Base-by-base conservation (phyloP, 148 eudicot genomes). In the Drosera capensis region DNA sequence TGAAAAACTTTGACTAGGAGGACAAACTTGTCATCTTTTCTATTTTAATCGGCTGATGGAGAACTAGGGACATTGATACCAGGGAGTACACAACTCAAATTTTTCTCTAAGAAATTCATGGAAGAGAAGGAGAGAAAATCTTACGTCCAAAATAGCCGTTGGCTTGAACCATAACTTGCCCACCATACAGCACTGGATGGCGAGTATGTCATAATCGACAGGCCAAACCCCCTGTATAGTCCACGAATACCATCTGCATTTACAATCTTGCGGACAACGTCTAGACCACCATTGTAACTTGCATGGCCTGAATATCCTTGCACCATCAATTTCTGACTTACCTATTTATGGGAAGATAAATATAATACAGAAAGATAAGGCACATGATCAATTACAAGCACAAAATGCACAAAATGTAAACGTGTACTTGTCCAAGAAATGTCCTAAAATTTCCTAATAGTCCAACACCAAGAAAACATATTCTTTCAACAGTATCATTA, bases 111-210 rank as follows among this genome's bases (percentile, higher is more conserved):
- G 31, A 47, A 15, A 22, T 14, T 23, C 16, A 8, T 1, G 1
- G 17, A 39, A 7, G 17, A 39, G 20, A 26, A 49, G 42, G 12
- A 55, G 25, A 30, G 29, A 17, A 60, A 45, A 35, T 31, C 56
- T 46, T 60, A 92, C 94, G 88, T 81, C 94, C 94, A 92, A 50
- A 92, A 74, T 28, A 92, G 53, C 37, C 99, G 95, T 63, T 92
- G 99, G 54, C 99, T 92, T 60, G 99, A 82, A 57, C 99, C 99
- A 59, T 92, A 92, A 53, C 94, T 92, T 34, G 95, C 95, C 99
- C 99, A 92, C 99, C 99, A 92, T 37, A 85, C 95, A 64, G 99
- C 99, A 76, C 99, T 90, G 37, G 95, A 75, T 20, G 99, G 99
- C 37, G 93, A 61, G 68, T 85, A 90, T 8, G 95, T 90, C 72